phyloP scores from a whole-genome alignment of 23 red algal genomes.

The Gracilaria vermiculophylla region DNA sequence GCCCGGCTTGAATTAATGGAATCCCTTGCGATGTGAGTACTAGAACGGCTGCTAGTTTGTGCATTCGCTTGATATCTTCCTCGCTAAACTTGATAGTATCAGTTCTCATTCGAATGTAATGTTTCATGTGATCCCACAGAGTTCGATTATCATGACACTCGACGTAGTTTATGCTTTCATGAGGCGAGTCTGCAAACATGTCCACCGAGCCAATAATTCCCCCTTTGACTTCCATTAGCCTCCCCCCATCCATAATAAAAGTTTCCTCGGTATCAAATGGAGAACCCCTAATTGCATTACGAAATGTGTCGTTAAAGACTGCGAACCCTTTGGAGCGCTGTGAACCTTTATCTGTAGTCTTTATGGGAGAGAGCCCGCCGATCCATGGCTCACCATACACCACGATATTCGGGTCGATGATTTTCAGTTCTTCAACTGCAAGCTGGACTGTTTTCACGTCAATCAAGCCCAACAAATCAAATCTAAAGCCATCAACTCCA shows the following conservation, averaged over 20 bases:
- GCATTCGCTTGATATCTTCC: conserved; percentile 52
- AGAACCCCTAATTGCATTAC: conserved; percentile 80
- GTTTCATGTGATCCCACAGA: conserved; percentile 75
- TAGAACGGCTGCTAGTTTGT: conserved; percentile 66
- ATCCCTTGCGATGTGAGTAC: conserved; percentile 84
- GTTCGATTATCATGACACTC: conserved; percentile 95
- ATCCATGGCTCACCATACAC: conserved; percentile 93
- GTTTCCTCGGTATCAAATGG: conserved; percentile 68
- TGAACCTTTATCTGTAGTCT: conserved; percentile 70
- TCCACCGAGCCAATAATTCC: conserved; percentile 88
- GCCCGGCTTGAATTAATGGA: conserved; percentile 78
- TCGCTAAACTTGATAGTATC: conserved; percentile 60
- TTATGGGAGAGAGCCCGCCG: conserved; percentile 73
- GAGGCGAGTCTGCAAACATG: conserved; percentile 65
- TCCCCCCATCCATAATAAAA: conserved; percentile 81
- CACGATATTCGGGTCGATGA: conserved; percentile 66
- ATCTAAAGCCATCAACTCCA: conserved; percentile 94
- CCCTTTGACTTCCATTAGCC: conserved; percentile 59
- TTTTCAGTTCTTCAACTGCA: conserved; percentile 49
- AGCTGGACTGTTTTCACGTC: conserved; percentile 65
- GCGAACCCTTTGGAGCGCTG: conserved; percentile 84
- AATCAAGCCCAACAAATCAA: conserved; percentile 88
- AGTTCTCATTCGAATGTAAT: conserved; percentile 53
- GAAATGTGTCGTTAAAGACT: conserved; percentile 92
- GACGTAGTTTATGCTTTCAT: conserved; percentile 86